Percentiles rank a stretch among this genome's conserved stretches.
Conservation (phyloP, 306 rosid species). For the Cucumis cinereus region DNA sequence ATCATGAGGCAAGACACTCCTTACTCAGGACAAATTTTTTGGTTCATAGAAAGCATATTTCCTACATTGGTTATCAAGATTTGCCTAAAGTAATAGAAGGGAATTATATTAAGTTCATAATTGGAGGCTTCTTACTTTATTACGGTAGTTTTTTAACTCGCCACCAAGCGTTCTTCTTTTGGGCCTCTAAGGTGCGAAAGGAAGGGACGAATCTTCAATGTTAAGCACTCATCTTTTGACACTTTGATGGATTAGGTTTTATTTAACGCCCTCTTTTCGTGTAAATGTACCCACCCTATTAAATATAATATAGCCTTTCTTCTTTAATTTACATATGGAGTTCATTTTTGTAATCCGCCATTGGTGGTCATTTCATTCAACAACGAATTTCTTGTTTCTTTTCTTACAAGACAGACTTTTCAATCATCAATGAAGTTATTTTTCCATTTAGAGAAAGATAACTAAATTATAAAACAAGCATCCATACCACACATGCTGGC, state of each 20-base stretch:
- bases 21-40: neutral
- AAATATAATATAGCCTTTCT: too few relatives aligned
- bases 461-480: neutral
- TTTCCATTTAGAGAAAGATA: neutral
- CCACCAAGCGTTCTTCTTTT: too few relatives aligned
- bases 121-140: neutral
- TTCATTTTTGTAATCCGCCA: too few relatives aligned
- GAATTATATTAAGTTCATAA: neutral
- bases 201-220: too few relatives aligned
- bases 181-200: too few relatives aligned
- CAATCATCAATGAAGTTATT: neutral
- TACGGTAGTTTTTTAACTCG: neutral
- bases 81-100: neutral
- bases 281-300: too few relatives aligned
- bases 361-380: too few relatives aligned
- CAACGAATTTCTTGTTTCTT: too few relatives aligned
- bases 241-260: too few relatives aligned
- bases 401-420: neutral
- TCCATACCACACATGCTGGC: constrained; percentile 94
- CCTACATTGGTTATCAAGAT: neutral
- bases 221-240: too few relatives aligned
- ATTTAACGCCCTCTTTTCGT: too few relatives aligned
- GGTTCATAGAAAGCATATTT: neutral
- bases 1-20: neutral
- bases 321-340: too few relatives aligned